Conservation (phyloP, 192 early-diverging fungal species). For the Paraglomus occultum region DNA sequence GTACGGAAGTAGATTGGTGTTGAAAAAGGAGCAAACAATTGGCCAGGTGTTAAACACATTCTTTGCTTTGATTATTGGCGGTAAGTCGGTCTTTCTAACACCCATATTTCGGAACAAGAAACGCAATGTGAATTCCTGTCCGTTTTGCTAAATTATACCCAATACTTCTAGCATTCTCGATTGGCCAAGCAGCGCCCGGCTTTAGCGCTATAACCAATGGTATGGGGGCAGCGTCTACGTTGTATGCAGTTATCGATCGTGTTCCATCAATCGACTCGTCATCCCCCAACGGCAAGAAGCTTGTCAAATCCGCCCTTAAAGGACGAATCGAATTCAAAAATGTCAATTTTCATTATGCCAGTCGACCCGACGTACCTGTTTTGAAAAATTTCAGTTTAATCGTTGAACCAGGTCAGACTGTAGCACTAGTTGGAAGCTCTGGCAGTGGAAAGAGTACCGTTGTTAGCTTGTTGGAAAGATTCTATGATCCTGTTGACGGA, state of each 20-base stretch:
- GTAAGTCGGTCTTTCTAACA: conserved; percentile 41
- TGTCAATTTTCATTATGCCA: conserved; percentile 82
- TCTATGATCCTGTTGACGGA: conserved; percentile 69
- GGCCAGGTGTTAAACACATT: conserved; percentile 69
- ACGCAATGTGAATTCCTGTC: conserved; percentile 34
- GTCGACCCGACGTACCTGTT: conserved; percentile 75
- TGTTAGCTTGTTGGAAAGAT: conserved; percentile 69
- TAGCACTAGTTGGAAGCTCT: conserved; percentile 89
- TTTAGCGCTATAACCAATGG: conserved; percentile 69
- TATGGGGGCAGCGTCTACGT: conserved; percentile 75
- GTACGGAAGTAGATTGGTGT: conserved; percentile 70
- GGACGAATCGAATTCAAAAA: conserved; percentile 72
- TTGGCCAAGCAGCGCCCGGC: conserved; percentile 64
- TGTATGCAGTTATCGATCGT: conserved; percentile 83
- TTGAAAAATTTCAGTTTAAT: conserved; percentile 69
- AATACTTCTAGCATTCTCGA: conserved; percentile 32
- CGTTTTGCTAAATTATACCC: conserved; percentile 30
- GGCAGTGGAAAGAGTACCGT: conserved; percentile 81
- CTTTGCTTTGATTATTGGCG: conserved; percentile 74
- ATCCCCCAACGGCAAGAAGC: conserved; percentile 37
- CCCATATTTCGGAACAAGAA: conserved; percentile 36
- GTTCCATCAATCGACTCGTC: conserved; percentile 71
- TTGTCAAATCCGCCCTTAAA: conserved; percentile 53
- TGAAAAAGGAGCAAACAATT: conserved; percentile 44
- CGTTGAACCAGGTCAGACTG: conserved; percentile 69